Evolutionary conservation across 768 basidiomycete species (phyloP).

Genomic region (Grammothele lineata): DNA sequence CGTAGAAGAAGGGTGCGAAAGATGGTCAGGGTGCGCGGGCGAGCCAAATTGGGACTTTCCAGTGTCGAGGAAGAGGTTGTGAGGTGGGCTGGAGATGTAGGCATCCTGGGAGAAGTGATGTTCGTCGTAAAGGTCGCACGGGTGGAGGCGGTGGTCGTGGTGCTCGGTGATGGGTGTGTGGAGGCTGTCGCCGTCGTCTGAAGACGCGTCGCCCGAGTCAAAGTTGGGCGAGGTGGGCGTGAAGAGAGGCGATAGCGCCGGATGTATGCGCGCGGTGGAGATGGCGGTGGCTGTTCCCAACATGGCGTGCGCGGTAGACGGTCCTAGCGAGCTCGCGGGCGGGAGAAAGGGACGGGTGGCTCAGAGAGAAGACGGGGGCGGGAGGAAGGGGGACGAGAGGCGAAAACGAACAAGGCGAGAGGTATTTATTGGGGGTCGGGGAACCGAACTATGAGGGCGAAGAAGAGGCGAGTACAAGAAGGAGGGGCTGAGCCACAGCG

Average conservation of each 20-base stretch:
- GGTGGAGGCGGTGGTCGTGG: slow-evolving; percentile 24
- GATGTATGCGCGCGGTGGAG: not conserved
- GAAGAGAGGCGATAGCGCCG: slow-evolving; percentile 19
- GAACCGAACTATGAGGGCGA: slow-evolving; percentile 7
- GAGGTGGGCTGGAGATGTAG: slow-evolving; percentile 4
- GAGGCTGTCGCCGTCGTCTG: slow-evolving; percentile 38
- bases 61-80: not conserved
- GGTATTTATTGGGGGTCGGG: slow-evolving; percentile 16
- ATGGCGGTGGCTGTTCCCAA: not conserved
- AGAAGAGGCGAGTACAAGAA: slow-evolving; percentile 3
- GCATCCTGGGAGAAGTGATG: slow-evolving; percentile 11
- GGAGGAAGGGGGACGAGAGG: slow-evolving; percentile 13
- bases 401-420: slow-evolving; percentile 5
- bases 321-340: too few relatives aligned
- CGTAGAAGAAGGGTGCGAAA: slow-evolving; percentile 8
- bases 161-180: slow-evolving; percentile 36
- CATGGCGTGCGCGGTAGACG: not conserved
- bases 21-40: slow-evolving; percentile 4
- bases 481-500: slow-evolving; percentile 4
- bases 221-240: slow-evolving; percentile 30
- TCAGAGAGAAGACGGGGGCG: slow-evolving; percentile 1
- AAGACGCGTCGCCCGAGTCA: slow-evolving; percentile 30
- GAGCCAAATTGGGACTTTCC: slow-evolving; percentile 5
- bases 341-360: slow-evolving; percentile 11
- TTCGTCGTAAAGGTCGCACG: slow-evolving; percentile 19